phyloP scores from a whole-genome alignment of 2,329 filamentous ascomycete genomes.

The Aureobasidium leucospermi region DNA sequence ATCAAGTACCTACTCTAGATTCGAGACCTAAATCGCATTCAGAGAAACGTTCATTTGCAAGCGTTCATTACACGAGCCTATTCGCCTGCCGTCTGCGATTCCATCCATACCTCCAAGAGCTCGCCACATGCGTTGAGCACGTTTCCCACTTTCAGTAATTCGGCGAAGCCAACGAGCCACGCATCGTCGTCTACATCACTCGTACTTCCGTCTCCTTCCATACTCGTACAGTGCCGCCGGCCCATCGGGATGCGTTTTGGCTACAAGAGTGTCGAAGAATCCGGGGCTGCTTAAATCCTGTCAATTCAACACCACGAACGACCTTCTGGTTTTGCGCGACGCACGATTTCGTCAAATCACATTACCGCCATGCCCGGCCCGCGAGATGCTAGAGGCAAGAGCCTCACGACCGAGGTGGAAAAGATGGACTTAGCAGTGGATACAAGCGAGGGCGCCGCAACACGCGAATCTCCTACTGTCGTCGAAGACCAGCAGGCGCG shows the following conservation, averaged over 20 bases:
- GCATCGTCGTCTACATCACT: neutral
- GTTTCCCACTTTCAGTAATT: neutral
- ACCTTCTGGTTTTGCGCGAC: neutral
- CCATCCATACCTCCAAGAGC: neutral
- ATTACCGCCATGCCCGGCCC: neutral
- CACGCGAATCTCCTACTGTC: neutral
- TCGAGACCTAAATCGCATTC: slow-evolving; percentile 6
- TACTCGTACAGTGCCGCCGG: neutral
- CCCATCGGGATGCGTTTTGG: slow-evolving; percentile 1
- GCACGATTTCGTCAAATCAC: neutral
- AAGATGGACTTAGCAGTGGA: slow-evolving; percentile 15
- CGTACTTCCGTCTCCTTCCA: neutral
- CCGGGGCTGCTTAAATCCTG: slow-evolving; percentile 3
- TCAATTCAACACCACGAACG: neutral
- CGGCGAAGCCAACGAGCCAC: neutral
- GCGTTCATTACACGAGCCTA: neutral
- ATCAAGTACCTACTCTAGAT: neutral
- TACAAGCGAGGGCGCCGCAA: neutral
- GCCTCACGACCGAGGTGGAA: slow-evolving; percentile 7
- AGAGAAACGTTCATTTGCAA: slow-evolving; percentile 5
- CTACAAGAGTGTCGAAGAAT: neutral
- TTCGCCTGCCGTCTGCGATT: neutral
- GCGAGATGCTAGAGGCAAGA: neutral
- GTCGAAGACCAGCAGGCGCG: slow-evolving; percentile 7
- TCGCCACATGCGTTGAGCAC: slow-evolving; percentile 1